Evolutionary conservation across 805 yeast genomes (phyloP), one percentile per base, ranked within the genome.

Genomic region (Candida ipomoeae): DNA sequence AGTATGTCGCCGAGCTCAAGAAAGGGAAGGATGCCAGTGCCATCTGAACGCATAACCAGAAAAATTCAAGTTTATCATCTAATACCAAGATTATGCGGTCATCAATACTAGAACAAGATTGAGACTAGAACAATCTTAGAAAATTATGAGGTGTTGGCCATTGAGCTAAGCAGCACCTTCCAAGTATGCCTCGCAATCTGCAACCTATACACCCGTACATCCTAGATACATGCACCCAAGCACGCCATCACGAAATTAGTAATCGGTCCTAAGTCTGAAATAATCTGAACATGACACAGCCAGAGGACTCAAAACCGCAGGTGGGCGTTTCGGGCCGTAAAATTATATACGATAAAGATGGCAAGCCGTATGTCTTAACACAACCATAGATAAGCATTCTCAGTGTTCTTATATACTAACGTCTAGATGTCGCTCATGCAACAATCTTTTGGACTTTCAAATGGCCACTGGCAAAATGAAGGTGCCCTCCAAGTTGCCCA

Each of bases 401-500:
- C 52, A n/a, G 29, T 23, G 39, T 26, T 38, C 15, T 13, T 11
- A 15, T 26, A 26, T 38, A 49, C 55, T 54, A 49, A 45, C 46
- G 17, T 13, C 3, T 49, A 82, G 86, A 51, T 92, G 99, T 63
- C 92, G 97, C 47, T 72, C 96, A 2, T 92, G 99, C 65, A 91
- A 91, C 68, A 69, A 90, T 0, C 69, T 92, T 35, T 66, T 82
- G 39, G 97, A 92, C 63, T 92, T 92, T 67, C 84, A 83, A 64
- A 70, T 80, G 64, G 92, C 84, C 5, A 62, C 65, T 29, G 68
- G 68, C 5, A 51, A 49, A 34, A 20, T 48, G 14, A 45, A 37
- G 33, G 38, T 31, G 15, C 49, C 49, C 5, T 14, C 34, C 14
- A 17, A 23, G 20, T 23, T 26, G 60, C 57, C 35, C 7, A 21